A percentile compares a stretch with the other conserved stretches of the same genome.
phyloP scores from a whole-genome alignment of 345 rosid species.

The Lagerstroemia speciosa region DNA sequence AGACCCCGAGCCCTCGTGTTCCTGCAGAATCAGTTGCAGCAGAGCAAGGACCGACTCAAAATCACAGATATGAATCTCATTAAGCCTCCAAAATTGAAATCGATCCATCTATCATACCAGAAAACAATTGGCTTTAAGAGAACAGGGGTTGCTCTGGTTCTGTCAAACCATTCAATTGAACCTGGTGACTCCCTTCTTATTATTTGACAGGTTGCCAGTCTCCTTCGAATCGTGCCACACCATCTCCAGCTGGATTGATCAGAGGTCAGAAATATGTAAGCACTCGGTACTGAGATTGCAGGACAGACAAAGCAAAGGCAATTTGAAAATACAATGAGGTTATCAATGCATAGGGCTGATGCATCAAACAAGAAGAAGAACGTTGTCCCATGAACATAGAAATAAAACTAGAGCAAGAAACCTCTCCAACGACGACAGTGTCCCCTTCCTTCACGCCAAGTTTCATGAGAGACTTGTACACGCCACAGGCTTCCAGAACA shows the following conservation, averaged over 20 bases:
- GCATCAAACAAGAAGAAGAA: not conserved
- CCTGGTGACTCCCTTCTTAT: constrained; percentile 40
- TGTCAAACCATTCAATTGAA: constrained; percentile 57
- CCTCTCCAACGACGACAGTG: constrained; percentile 86
- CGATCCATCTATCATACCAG: constrained; percentile 2
- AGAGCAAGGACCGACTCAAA: not conserved
- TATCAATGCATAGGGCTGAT: too few relatives aligned
- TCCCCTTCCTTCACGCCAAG: constrained; percentile 93
- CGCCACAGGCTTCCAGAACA: constrained; percentile 90
- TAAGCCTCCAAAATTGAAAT: not conserved
- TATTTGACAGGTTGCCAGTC: constrained; percentile 40
- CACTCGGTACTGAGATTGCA: not conserved
- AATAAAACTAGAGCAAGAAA: constrained; percentile 7
- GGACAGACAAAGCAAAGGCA: not conserved
- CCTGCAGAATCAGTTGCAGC: not conserved
- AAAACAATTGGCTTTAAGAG: constrained; percentile 7
- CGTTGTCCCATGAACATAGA: not conserved
- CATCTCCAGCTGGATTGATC: constrained; percentile 62
- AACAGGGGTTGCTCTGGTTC: constrained; percentile 27
- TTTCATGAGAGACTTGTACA: constrained; percentile 56
- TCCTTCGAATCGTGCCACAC: constrained; percentile 65
- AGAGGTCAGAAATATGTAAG: not conserved
- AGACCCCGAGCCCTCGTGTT: not conserved
- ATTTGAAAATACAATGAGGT: too few relatives aligned
- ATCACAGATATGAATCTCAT: not conserved